Evolutionary conservation across 495 filamentous ascomycete genomes (phyloP).

Genomic region (Daldinia caldariorum): DNA sequence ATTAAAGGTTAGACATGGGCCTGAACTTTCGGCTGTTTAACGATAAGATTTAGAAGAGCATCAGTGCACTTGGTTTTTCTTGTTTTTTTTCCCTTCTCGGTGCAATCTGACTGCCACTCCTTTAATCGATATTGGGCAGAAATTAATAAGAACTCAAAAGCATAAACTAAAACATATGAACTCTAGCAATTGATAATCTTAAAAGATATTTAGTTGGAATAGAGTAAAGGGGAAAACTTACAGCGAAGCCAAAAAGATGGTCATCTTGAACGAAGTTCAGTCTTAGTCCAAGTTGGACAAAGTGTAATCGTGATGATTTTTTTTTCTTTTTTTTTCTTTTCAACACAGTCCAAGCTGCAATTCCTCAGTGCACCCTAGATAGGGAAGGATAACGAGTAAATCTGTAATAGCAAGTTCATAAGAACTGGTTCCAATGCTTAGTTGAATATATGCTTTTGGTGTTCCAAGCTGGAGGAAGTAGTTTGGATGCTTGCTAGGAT

Average conservation of each 20-base stretch:
- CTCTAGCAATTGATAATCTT: neutral
- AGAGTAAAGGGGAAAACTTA: constrained; percentile 57
- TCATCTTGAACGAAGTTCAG: constrained; percentile 64
- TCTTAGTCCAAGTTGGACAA: neutral
- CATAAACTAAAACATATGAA: neutral
- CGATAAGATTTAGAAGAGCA: constrained; percentile 1
- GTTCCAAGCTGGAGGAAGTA: constrained; percentile 4
- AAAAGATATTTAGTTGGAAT: constrained; percentile 2
- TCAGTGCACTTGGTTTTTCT: neutral
- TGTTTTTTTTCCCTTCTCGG: neutral
- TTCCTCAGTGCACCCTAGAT: constrained; percentile 21
- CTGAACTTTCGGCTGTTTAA: neutral
- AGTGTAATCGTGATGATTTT: constrained; percentile 7
- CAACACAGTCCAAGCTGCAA: constrained; percentile 26
- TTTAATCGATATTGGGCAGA: neutral
- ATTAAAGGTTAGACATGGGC: constrained; percentile 11
- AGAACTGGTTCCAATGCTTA: neutral
- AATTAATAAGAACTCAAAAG: neutral
- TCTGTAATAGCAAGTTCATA: constrained; percentile 42
- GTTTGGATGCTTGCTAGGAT: constrained; percentile 5
- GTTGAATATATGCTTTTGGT: constrained; percentile 14
- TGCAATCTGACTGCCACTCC: neutral
- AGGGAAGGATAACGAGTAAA: constrained; percentile 8
- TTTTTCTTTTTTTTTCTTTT: neutral
- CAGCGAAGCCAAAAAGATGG: constrained; percentile 85